Base-by-base conservation (phyloP, 2,329 filamentous ascomycete species). In the Fusarium sp. region DNA sequence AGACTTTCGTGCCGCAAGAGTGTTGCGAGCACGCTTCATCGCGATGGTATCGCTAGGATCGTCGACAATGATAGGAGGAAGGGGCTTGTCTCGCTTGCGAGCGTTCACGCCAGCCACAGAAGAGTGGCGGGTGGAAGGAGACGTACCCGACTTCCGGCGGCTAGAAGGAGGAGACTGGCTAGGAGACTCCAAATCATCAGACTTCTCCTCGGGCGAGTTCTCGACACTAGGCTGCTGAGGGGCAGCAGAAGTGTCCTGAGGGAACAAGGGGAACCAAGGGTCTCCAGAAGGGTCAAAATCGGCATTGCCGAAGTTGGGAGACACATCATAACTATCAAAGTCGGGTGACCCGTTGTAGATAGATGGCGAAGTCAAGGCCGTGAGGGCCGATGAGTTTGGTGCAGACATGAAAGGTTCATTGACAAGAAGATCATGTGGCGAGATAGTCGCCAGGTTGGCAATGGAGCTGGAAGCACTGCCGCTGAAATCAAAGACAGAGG, bases 11-110 rank as follows among this genome's bases (percentile, higher is more conserved):
- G 95, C 95, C 19, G 95, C 95, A 79, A 97, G 88, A 10, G 94
- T 97, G 80, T 98, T 98, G 72, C 94, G 92, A 51, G 94, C 94
- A 79, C 95, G 92, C 89, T 98, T 98, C 85, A 94, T 88, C 21
- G 93, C 94, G n/a, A 92, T 79, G 11, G 87, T 88, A 75, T 98
- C 94, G 42, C 74, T 82, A 1, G 90, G 88, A 72, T 98, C 93
- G 28, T 91, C 88, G 38, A 94, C 88, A 64, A 91, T 83, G 77
- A 97, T 94, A 8, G 91, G 90, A 67, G 92, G 91, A 57, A 97
- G 84, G 67, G 92, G 90, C 85, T 94, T 95, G 76, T 93, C 90
- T 68, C 93, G 92, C 78, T 92, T 91, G 71, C 92, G 91, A 74
- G 91, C 82, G 76, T 82, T 87, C 57, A 97, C 89, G 65, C 93